Base-by-base conservation (phyloP, 768 basidiomycete species). In the Dentipellis sp. region DNA sequence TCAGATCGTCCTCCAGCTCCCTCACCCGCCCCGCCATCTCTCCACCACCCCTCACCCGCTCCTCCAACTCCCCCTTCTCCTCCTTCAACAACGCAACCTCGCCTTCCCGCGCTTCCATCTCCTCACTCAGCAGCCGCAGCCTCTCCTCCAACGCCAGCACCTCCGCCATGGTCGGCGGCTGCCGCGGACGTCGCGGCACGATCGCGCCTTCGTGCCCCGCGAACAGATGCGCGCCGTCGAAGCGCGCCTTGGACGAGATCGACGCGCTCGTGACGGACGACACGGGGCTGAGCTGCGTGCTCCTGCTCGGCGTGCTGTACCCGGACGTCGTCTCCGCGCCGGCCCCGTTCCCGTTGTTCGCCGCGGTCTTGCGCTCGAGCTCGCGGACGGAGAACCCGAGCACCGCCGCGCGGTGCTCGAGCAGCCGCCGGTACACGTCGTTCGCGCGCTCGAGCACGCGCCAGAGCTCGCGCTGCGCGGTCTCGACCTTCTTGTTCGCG, bases 371-470 rank as follows among this genome's bases (percentile, higher is more conserved):
- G 16, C 59, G 56, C 50, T 62, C 60, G 0, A 56, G 45, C 19
- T 55, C 59, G 3, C 48, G 52, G 17, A 92, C 77, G 2, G 85
- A 82, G 57, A 80, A 74, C 37, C 86, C 84, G 12, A 94, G 81
- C 1, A 94, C 89, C 1, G 82, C 88, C 0, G 92, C 86, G 14
- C 89, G 84, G 65, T 94, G 92, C 66, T 91, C 87, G 55, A 92
- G 77, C 9, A 94, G 71, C 54, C 74, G 78, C 53, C 76, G 78
- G 55, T 80, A 71, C 8, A 89, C 73, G 48, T 88, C 86, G 63
- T 75, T 76, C 34, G 79, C 75, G 34, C 82, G 80, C 64, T 84
- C 81, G 0, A 83, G 81, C 17, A 91, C 65, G 22, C 80, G 78
- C 75, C 79, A 83, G 4, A 89, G 71, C 61, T 93, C 92, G 58